A percentile compares a stretch with the other conserved stretches of the same genome.
phyloP scores from a whole-genome alignment of 177 flowering plant species.

The Tripterygium wilfordii region DNA sequence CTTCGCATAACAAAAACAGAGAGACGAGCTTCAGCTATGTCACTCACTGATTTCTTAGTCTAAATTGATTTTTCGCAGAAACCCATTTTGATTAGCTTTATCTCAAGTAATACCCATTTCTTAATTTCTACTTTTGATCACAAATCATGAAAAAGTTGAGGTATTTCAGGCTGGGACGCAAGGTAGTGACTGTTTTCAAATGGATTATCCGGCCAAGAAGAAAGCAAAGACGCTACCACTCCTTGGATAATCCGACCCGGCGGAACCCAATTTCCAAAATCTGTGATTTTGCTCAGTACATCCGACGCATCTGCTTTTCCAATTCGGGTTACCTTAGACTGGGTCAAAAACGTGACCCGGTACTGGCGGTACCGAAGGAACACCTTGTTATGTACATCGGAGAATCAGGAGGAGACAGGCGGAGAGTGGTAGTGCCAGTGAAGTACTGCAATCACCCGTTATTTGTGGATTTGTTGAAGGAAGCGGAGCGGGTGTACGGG shows the following conservation, averaged over 20 bases:
- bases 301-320: conserved; percentile 1
- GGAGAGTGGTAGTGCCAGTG: conserved; percentile 68
- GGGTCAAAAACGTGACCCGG: conserved; percentile 18
- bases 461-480: conserved; percentile 60
- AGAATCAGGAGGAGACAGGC: conserved; percentile 35
- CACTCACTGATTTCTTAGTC: neutral
- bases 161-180: conserved; percentile 27
- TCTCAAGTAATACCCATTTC: conserved; percentile 1
- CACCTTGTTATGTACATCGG: conserved; percentile 86
- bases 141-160: conserved; percentile 14
- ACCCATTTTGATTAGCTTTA: neutral
- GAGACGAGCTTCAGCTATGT: no score
- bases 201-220: conserved; percentile 21
- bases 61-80: neutral
- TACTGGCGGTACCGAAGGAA: conserved; percentile 56
- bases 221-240: neutral
- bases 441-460: conserved; percentile 79
- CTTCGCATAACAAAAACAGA: no score
- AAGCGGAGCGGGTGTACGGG: conserved; percentile 73
- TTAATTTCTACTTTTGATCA: neutral
- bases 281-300: conserved; percentile 14
- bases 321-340: conserved; percentile 19
- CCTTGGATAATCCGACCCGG: neutral
- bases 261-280: conserved; percentile 21
- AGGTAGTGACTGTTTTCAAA: conserved; percentile 22